Conservation (phyloP, 1,284 basidiomycete genomes). For the Ustilago esculenta region DNA sequence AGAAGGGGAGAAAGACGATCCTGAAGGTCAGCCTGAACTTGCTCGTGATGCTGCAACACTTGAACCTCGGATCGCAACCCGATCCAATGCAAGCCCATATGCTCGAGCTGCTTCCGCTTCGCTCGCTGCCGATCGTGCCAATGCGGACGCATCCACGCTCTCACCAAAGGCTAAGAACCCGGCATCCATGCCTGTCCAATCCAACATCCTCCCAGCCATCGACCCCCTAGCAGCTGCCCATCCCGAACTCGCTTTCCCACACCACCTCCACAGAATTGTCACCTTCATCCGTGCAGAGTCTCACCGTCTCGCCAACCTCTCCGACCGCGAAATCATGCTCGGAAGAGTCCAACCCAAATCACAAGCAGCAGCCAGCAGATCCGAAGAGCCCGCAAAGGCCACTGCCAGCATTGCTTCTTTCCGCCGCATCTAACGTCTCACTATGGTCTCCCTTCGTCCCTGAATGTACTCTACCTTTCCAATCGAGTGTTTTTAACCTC, state of each 20-base stretch:
- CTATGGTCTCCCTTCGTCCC: too few relatives aligned
- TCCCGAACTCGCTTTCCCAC: conserved; percentile 68
- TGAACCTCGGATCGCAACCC: conserved; percentile 22
- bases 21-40: conserved; percentile 70
- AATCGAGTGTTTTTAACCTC: too few relatives aligned
- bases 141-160: conserved; percentile 17
- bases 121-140: conserved; percentile 23
- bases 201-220: conserved; percentile 25
- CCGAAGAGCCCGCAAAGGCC: conserved; percentile 23
- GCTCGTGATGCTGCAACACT: conserved; percentile 49
- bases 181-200: conserved; percentile 13
- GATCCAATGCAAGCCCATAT: conserved; percentile 35
- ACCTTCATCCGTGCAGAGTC: conserved; percentile 82
- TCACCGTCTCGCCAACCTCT: conserved; percentile 76
- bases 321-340: conserved; percentile 76
- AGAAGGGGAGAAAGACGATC: conserved; percentile 56
- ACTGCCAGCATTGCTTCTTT: conserved; percentile 43
- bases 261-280: conserved; percentile 80
- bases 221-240: conserved; percentile 43
- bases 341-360: conserved; percentile 20
- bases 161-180: conserved; percentile 24
- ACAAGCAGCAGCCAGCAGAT: conserved; percentile 5
- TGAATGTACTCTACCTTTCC: too few relatives aligned
- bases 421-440: conserved; percentile 18
- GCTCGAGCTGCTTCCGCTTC: conserved; percentile 31